Conservation (phyloP, 371 early-diverging fungal genomes). For the Apophysomyces sp. region DNA sequence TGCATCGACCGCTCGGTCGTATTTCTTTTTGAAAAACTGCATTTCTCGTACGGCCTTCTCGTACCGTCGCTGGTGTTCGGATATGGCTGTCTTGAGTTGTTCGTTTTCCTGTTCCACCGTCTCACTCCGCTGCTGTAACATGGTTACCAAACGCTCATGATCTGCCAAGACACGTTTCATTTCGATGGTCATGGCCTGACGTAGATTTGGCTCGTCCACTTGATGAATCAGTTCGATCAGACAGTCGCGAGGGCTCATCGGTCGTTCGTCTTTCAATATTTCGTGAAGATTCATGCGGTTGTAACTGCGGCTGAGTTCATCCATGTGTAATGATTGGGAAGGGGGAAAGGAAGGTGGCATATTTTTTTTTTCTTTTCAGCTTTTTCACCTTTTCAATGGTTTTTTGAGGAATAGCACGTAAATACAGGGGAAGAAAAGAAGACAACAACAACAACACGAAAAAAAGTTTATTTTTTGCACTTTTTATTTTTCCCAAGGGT, state of each 20-base stretch:
- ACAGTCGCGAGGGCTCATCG: conserved; percentile 15
- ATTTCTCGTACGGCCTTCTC: conserved; percentile 52
- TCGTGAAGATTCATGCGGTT: conserved; percentile 1
- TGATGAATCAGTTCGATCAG: conserved; percentile 17
- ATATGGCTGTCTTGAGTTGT: conserved; percentile 20
- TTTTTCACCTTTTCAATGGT: too few relatives aligned
- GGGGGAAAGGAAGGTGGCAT: conserved; percentile 3
- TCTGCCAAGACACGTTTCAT: conserved; percentile 21
- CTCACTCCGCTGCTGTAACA: conserved; percentile 26
- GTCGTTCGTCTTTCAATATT: conserved; percentile 6
- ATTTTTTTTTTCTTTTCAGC: not conserved
- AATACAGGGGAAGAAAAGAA: not conserved
- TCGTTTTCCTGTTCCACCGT: conserved; percentile 27
- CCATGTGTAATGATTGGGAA: conserved; percentile 4
- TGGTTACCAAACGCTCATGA: conserved; percentile 30
- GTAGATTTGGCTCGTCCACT: conserved; percentile 17
- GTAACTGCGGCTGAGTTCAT: conserved; percentile 2
- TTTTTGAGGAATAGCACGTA: not conserved
- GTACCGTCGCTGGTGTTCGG: conserved; percentile 37
- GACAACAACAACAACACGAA: not conserved
- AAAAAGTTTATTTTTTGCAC: not conserved
- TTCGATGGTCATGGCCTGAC: conserved; percentile 20
- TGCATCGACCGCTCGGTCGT: conserved; percentile 24
- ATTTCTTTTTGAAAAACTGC: conserved; percentile 46
- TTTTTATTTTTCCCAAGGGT: conserved; percentile 1